Evolutionary conservation across 805 yeast species (phyloP).

Genomic region (Yamadazyma philogaea): DNA sequence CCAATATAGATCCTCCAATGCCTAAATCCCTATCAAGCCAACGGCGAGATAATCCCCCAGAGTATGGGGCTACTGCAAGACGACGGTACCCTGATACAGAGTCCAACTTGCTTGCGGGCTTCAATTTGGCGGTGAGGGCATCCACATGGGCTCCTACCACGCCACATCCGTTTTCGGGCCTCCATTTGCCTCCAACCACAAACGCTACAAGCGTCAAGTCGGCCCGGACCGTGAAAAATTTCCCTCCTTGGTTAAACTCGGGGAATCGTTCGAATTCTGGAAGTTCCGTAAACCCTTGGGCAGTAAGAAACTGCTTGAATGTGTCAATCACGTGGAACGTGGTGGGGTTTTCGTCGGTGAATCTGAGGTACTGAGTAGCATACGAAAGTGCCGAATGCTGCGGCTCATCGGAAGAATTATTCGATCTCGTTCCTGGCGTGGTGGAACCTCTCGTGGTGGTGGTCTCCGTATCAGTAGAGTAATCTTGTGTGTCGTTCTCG

Average conservation of each 20-base stretch:
- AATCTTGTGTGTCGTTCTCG: not conserved
- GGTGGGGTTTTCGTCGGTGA: constrained; percentile 72
- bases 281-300: constrained; percentile 61
- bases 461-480: not conserved
- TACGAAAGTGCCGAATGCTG: no score
- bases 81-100: constrained; percentile 71
- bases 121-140: constrained; percentile 62
- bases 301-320: constrained; percentile 47
- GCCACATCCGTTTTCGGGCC: constrained; percentile 63
- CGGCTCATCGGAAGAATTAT: not conserved
- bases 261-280: constrained; percentile 51
- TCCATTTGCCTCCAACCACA: constrained; percentile 64
- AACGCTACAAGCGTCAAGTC: constrained; percentile 71
- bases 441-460: constrained; percentile 1
- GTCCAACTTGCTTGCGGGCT: constrained; percentile 64
- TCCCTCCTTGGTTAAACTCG: constrained; percentile 36
- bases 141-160: constrained; percentile 75
- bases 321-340: constrained; percentile 65
- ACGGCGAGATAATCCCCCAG: constrained; percentile 60
- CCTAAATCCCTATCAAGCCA: constrained; percentile 91
- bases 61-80: constrained; percentile 81
- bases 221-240: constrained; percentile 65
- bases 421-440: no score
- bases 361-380: constrained; percentile 53
- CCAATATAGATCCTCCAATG: constrained; percentile 72